Base-by-base conservation (phyloP, 768 basidiomycete species). In the Termitomyces sp. region DNA sequence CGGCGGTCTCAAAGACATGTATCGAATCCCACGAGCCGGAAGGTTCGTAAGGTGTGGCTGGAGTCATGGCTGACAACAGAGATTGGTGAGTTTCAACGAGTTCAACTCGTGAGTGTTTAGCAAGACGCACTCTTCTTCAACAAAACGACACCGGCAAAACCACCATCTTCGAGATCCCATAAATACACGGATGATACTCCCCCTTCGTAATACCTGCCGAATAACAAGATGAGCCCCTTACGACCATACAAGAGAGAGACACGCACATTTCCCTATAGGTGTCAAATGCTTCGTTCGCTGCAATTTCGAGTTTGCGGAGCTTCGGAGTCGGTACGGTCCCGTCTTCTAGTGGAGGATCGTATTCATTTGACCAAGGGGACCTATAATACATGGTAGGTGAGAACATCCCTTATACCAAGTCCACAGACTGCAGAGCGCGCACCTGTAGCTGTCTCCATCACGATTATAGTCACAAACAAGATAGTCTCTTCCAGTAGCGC, bases 281-380 rank as follows among this genome's bases (percentile, higher is more conserved):
- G 69, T 97, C 95, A 67, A 99, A 98, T 10, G 95, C 95, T 61
- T 96, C 93, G 67, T 98, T 98, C 36, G 95, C 93, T 10, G 90
- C 78, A 56, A 95, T 87, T 72, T 99, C 97, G 26, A 99, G 79
- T 68, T 94, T 91, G 56, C 97, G 85, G 57, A 98, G 82, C 68
- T 88, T 91, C 18, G 87, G 74, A 8, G 89, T 86, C 0, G 97
- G 97, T 2, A 84, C 76, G 4, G 95, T 95, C 2, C 93, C 96
- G 62, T 96, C 93, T 20, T 95, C 88, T 45, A 94, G 72, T 1
- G 89, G 89, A 24, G 95, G 92, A 61, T 94, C 88, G 68, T 98
- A 99, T 69, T 91, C 88, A 70, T 98, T 99, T 24, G 95, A 95
- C 95, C 96, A 98, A 8, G 97, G 97, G 2, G 97, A 99, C 67